Evolutionary conservation across 1,139 yeast genomes (phyloP).

Genomic region (Hyphopichia pseudoburtonii): DNA sequence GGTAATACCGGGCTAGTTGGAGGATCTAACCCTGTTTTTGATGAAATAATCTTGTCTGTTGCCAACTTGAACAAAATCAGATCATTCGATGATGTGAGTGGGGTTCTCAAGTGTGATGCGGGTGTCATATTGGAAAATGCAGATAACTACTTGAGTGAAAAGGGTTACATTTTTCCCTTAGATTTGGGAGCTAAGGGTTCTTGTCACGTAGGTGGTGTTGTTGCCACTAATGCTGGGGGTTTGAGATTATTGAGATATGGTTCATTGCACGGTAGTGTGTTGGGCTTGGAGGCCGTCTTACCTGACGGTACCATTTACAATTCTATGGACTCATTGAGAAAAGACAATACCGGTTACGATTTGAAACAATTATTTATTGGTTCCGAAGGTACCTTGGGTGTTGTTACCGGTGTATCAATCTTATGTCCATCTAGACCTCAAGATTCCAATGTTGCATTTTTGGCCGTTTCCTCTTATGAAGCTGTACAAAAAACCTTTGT

Average conservation of each 20-base stretch:
- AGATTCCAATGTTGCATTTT: slow-evolving; percentile 83
- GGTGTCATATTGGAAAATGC: slow-evolving; percentile 89
- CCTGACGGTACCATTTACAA: slow-evolving; percentile 84
- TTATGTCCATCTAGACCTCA: slow-evolving; percentile 91
- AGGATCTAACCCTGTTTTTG: slow-evolving; percentile 91
- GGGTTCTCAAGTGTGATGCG: slow-evolving; percentile 85
- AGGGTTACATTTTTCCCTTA: slow-evolving; percentile 87
- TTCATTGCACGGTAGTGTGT: slow-evolving; percentile 86
- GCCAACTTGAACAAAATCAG: slow-evolving; percentile 75
- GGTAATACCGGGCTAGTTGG: slow-evolving; percentile 98
- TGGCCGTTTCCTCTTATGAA: slow-evolving; percentile 80
- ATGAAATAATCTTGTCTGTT: slow-evolving; percentile 77
- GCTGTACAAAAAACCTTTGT: slow-evolving; percentile 80
- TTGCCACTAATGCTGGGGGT: slow-evolving; percentile 97
- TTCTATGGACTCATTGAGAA: slow-evolving; percentile 80
- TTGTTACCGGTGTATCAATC: slow-evolving; percentile 86
- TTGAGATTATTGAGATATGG: slow-evolving; percentile 85
- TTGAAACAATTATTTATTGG: slow-evolving; percentile 91
- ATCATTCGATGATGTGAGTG: slow-evolving; percentile 78
- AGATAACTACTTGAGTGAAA: slow-evolving; percentile 73
- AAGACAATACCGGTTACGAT: slow-evolving; percentile 94
- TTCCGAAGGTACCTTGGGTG: slow-evolving; percentile 87
- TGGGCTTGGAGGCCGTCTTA: slow-evolving; percentile 88
- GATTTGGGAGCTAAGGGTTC: slow-evolving; percentile 98
- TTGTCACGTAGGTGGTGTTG: slow-evolving; percentile 94